These are phyloP conservation scores for Cyclotella sp. DNA, from an alignment of 108 stramenopile genomes.

Conservation along the genomic window DNA sequence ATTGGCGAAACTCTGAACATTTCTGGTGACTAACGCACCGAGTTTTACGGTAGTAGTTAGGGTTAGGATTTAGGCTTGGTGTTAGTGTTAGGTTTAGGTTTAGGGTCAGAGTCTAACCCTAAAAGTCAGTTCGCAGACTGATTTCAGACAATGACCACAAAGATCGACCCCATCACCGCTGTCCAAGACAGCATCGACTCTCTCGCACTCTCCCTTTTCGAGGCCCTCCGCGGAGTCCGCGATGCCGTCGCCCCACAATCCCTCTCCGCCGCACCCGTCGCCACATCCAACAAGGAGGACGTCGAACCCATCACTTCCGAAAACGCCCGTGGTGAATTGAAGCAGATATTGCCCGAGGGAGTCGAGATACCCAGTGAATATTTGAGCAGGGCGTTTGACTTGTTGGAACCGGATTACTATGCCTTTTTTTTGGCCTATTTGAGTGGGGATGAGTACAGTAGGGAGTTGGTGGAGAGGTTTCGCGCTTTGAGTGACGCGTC, in stretches of 20 bases:
- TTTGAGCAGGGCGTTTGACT: constrained; percentile 47
- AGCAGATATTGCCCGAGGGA: constrained; percentile 12
- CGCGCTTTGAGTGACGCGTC: constrained; percentile 3
- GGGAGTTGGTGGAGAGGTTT: constrained; percentile 47
- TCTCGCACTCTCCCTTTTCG: constrained; percentile 86
- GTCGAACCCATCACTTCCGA: constrained; percentile 13
- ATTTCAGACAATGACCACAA: constrained; percentile 21
- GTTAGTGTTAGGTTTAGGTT: too few species aligned
- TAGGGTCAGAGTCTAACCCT: too few species aligned
- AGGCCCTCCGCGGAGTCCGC: constrained; percentile 84
- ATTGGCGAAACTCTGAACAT: too few species aligned
- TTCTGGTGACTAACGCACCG: neutral
- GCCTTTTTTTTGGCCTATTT: constrained; percentile 48
- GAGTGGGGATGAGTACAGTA: constrained; percentile 33
- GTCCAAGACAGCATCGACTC: constrained; percentile 85
- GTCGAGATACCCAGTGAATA: constrained; percentile 32
- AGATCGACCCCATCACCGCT: constrained; percentile 82
- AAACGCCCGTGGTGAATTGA: constrained; percentile 17
- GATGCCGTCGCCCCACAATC: constrained; percentile 86
- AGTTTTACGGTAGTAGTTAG: too few species aligned
- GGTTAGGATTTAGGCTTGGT: too few species aligned
- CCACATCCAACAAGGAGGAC: neutral
- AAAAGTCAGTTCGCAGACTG: too few species aligned
- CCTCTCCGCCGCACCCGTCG: neutral
- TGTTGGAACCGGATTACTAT: constrained; percentile 50